Evolutionary conservation across 768 basidiomycete species (phyloP), one percentile per base, ranked within the genome.

Genomic region (Tylopilus subfusipes): DNA sequence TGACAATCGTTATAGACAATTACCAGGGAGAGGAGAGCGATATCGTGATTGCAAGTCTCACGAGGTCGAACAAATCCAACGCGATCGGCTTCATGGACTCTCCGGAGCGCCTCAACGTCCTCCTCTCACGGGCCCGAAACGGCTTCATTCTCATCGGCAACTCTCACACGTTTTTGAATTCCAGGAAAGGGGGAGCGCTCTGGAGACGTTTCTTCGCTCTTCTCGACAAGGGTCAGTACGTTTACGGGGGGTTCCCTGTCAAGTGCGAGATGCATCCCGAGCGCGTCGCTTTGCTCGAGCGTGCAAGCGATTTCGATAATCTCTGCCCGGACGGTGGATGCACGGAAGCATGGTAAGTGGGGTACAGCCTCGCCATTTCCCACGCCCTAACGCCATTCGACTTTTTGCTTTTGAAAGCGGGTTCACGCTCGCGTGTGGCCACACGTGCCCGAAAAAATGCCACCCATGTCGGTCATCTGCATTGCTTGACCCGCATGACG

Each of bases 11-110:
- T 18, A 11, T 51, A 87, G 86, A 88, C 56, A 88, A 88, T 60
- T 88, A 86, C 56, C 86, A 88, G 59, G 86, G 86, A 11, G 86
- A 88, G 60, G 86, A 88, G 63, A 82, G 82, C 49, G 77, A 87
- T 24, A 82, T 89, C 47, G 84, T 88, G 21, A 69, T 88, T 24
- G 74, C 75, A 7, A 81, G 78, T 7, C 67, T 88, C 12, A 85
- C 83, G 0, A 65, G 86, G 39, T 85, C 85, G 60, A 88, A 88
- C 55, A 9, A 69, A 0, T 61, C 69, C 0, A 64, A 77, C 47
- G 75, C 82, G 54, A 88, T 88, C 33, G 86, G 87, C 0, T 88
- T 88, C 68, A 86, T 88, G 85, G 77, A 68, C 46, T 75, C 85
- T 3, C 81, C 83, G 0, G 83, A 88, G 67, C 80, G 87, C 11